Evolutionary conservation across 352 stramenopile species (phyloP).

Genomic region (Phytophthora niederhauseri): DNA sequence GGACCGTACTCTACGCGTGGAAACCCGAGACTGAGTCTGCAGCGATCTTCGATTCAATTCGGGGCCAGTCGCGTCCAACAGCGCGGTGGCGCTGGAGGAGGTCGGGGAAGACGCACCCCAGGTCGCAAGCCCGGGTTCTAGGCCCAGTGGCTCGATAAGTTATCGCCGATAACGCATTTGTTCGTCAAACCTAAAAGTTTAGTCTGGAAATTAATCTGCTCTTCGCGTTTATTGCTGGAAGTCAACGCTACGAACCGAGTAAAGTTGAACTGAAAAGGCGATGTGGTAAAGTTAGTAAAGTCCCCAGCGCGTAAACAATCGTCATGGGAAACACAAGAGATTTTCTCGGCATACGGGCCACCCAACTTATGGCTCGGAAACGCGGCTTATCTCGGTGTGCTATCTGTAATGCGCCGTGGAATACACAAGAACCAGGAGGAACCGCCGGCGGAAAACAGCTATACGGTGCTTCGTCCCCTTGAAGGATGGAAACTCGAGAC

Average conservation of each 20-base stretch:
- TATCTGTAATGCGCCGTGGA: neutral
- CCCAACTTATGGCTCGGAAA: neutral
- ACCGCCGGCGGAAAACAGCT: neutral
- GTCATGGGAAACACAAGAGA: too few species aligned
- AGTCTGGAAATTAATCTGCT: too few species aligned
- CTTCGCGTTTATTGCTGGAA: too few species aligned
- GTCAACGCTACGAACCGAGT: neutral
- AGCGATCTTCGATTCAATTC: constrained; percentile 18
- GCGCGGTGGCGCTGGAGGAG: constrained; percentile 10
- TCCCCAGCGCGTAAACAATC: too few species aligned
- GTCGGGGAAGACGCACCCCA: constrained; percentile 1
- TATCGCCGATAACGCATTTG: too few species aligned
- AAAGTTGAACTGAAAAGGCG: neutral
- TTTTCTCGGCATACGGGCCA: too few species aligned
- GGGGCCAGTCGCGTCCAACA: constrained; percentile 14
- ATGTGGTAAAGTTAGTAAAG: neutral
- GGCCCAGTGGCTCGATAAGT: too few species aligned
- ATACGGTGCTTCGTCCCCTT: neutral
- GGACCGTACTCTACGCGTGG: constrained; percentile 26
- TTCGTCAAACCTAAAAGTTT: neutral
- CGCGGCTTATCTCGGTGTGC: neutral
- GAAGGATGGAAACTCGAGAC: neutral
- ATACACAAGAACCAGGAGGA: neutral
- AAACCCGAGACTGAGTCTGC: constrained; percentile 14
- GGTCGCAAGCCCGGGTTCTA: neutral